Evolutionary conservation across 306 rosid genomes (phyloP).

Genomic region (Hippophae gyantsensis): DNA sequence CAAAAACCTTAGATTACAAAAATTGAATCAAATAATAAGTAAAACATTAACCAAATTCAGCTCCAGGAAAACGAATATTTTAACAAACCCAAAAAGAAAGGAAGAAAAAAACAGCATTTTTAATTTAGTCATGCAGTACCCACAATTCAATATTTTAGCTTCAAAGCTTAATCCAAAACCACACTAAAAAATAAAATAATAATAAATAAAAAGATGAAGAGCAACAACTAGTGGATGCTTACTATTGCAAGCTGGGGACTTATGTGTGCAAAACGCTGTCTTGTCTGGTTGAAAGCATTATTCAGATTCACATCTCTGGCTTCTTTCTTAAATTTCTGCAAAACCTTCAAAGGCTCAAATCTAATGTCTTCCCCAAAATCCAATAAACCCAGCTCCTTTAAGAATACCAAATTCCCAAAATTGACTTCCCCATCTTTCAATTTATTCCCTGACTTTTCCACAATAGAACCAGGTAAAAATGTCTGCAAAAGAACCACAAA

Average conservation of each 20-base stretch:
- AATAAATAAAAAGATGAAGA: not conserved
- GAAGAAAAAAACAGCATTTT: not conserved
- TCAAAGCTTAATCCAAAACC: constrained; percentile 2
- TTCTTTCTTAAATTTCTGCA: constrained; percentile 49
- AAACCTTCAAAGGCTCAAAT: constrained; percentile 57
- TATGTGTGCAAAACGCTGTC: constrained; percentile 49
- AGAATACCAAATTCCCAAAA: constrained; percentile 32
- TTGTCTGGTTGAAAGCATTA: constrained; percentile 31
- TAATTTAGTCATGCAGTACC: not conserved
- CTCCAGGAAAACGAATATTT: not conserved
- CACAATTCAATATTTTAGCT: constrained; percentile 1
- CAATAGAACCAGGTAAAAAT: constrained; percentile 72
- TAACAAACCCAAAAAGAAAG: constrained; percentile 4
- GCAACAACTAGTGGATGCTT: constrained; percentile 20
- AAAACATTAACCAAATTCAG: not conserved
- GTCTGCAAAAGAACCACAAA: constrained; percentile 72
- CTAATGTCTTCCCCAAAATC: constrained; percentile 63
- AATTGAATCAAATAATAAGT: constrained; percentile 7
- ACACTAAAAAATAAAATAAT: not conserved
- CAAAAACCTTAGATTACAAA: constrained; percentile 52
- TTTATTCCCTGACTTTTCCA: constrained; percentile 40
- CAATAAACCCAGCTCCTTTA: constrained; percentile 40
- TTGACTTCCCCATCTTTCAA: constrained; percentile 29
- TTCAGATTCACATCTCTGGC: constrained; percentile 27
- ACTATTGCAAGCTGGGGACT: constrained; percentile 93